These are phyloP conservation scores for Aspergillus hiratsukae DNA, from an alignment of 2,329 filamentous ascomycete genomes.

Conservation along the genomic window DNA sequence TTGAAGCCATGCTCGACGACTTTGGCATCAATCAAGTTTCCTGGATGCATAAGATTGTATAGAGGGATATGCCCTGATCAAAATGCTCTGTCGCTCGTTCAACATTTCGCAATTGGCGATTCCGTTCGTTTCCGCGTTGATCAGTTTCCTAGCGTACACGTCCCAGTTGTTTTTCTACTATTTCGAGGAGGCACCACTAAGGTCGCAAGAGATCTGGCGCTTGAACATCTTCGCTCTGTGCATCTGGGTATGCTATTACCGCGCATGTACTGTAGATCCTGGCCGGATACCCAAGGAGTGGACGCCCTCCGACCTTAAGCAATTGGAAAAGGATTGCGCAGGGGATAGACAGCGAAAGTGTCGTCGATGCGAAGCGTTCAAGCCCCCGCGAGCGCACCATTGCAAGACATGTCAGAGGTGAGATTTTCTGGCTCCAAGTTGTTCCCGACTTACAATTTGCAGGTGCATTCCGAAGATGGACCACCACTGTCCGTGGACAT, in stretches of 20 bases:
- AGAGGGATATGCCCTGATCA: background rate
- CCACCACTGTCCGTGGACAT: slow-evolving; percentile 64
- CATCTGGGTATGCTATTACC: slow-evolving; percentile 56
- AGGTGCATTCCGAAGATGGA: slow-evolving; percentile 64
- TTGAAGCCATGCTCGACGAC: background rate
- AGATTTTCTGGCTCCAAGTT: slow-evolving; percentile 2
- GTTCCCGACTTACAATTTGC: background rate
- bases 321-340: slow-evolving; percentile 16
- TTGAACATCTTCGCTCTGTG: slow-evolving; percentile 53
- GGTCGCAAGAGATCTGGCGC: slow-evolving; percentile 44
- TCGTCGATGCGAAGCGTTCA: slow-evolving; percentile 56
- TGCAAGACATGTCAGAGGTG: slow-evolving; percentile 60
- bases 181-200: slow-evolving; percentile 52
- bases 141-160: slow-evolving; percentile 55
- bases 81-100: slow-evolving; percentile 22
- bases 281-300: slow-evolving; percentile 50
- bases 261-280: slow-evolving; percentile 57
- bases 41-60: background rate
- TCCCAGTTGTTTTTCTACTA: slow-evolving; percentile 55
- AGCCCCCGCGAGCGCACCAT: slow-evolving; percentile 61
- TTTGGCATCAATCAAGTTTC: background rate
- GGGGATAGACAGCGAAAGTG: slow-evolving; percentile 50
- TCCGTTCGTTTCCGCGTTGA: slow-evolving; percentile 51
- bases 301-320: slow-evolving; percentile 17
- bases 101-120: slow-evolving; percentile 45